phyloP scores from a whole-genome alignment of 208 protist species.

The Herpetomonas samuelpessoai region DNA sequence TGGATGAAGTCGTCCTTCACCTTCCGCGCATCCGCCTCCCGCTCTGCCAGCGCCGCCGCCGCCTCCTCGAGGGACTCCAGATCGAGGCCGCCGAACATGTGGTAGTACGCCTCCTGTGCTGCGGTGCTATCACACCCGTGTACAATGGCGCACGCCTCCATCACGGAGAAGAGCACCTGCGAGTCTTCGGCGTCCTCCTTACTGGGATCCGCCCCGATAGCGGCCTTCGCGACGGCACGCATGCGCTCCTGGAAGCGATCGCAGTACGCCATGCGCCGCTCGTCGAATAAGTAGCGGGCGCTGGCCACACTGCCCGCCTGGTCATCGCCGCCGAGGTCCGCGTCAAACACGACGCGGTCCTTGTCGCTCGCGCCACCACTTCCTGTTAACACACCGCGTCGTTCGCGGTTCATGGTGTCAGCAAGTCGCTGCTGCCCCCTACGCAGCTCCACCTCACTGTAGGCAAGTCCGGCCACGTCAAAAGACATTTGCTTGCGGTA shows the following conservation, averaged over 20 bases:
- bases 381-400: constrained; percentile 48
- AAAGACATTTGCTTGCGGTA: constrained; percentile 56
- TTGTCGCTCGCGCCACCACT: constrained; percentile 21
- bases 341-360: constrained; percentile 65
- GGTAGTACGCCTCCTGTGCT: constrained; percentile 67
- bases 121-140: constrained; percentile 67
- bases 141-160: constrained; percentile 86
- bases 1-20: constrained; percentile 1
- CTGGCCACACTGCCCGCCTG: constrained; percentile 60
- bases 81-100: constrained; percentile 61
- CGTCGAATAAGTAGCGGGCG: constrained; percentile 82
- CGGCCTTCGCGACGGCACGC: constrained; percentile 16
- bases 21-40: constrained; percentile 28
- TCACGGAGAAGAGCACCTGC: constrained; percentile 79
- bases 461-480: constrained; percentile 56
- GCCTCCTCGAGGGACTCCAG: constrained; percentile 64
- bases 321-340: constrained; percentile 44
- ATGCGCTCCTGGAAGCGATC: constrained; percentile 86
- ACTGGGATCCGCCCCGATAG: not conserved
- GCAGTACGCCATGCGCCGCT: constrained; percentile 76
- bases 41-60: constrained; percentile 35
- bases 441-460: constrained; percentile 71
- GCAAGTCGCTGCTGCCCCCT: constrained; percentile 62
- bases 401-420: constrained; percentile 75
- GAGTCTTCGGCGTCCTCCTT: constrained; percentile 21